Percentiles rank a stretch among this genome's conserved stretches.
Conservation (phyloP, 345 rosid genomes). For the Tarenaya hassleriana region DNA sequence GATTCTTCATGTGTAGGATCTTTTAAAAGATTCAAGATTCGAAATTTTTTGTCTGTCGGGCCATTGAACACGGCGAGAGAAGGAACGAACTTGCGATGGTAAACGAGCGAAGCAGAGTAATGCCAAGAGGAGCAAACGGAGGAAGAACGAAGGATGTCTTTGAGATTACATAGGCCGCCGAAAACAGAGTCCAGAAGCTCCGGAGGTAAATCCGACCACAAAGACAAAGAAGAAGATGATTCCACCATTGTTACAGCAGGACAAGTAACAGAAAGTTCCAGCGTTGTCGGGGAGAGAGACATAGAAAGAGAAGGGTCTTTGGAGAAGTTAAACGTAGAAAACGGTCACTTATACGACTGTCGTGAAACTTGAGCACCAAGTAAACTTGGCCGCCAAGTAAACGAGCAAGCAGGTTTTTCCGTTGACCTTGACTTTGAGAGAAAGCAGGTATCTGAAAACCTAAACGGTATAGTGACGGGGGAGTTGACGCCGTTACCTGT, state of each 20-base stretch:
- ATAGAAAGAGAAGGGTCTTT: no score
- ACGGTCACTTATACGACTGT: not conserved
- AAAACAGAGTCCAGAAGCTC: conserved; percentile 18
- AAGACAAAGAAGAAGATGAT: not conserved
- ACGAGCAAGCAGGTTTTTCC: not conserved
- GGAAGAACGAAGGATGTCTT: conserved; percentile 17
- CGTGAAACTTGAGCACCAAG: not conserved
- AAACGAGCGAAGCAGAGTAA: conserved; percentile 14
- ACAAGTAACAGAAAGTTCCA: no score
- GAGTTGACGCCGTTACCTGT: no score
- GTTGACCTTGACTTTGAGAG: no score
- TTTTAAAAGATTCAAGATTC: not conserved
- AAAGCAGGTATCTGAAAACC: no score
- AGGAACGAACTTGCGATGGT: conserved; percentile 19
- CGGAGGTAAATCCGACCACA: conserved; percentile 22
- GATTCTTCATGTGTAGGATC: not conserved
- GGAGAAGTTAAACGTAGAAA: no score
- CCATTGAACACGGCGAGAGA: conserved; percentile 12
- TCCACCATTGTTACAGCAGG: not conserved
- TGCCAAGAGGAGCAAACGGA: conserved; percentile 22
- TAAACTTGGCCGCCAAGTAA: no score
- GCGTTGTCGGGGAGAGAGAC: no score
- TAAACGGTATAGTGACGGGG: no score
- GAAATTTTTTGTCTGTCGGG: conserved; percentile 8
- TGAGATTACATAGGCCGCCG: conserved; percentile 1